Base-by-base conservation (phyloP, 2,329 filamentous ascomycete species). In the Colletotrichum shisoi region DNA sequence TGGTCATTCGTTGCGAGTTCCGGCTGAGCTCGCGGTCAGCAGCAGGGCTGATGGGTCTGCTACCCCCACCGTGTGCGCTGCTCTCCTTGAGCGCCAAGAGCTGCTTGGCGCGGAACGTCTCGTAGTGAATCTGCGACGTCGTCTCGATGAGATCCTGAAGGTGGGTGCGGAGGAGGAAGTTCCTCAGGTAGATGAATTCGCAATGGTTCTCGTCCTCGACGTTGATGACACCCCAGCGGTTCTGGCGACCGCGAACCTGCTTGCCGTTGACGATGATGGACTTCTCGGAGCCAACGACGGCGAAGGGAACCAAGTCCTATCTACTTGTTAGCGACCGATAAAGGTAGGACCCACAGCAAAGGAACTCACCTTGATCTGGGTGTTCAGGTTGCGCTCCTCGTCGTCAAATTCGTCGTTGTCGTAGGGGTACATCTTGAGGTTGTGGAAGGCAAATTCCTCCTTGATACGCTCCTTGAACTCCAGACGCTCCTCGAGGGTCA, bases 401-500 rank as follows among this genome's bases (percentile, higher is more conserved):
- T 95, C 91, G 77, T 99, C 95, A 74, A 98, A 91, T 85, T 99
- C 95, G 75, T 99, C 95, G 78, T 97, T 98, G 81, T 99, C 95
- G 80, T 99, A 99, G 69, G 95, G 95, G 86, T 96, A 99, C 95
- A 99, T 99, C 87, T 97, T 94, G 77, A 99, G 88, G 86, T 98
- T 98, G 88, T 99, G 95, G 91, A 99, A 99, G 67, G 92, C 85
- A 79, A 99, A 99, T 81, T 99, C 95, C 86, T 98, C 95, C 91
- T 97, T 97, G 85, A 99, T 99, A 79, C 91, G 89, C 84, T 97
- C 93, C 89, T 99, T 99, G 89, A 99, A 99, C 57, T 91, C 92
- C 78, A 89, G 89, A 74, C 95, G 91, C 87, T 99, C 95, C 81
- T 99, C 94, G 40, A 97, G 85, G 15, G 95, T 99, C 76, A 99